These are phyloP conservation scores for Coniferiporia weirii DNA, from an alignment of 1,284 basidiomycete genomes.

Conservation along the genomic window DNA sequence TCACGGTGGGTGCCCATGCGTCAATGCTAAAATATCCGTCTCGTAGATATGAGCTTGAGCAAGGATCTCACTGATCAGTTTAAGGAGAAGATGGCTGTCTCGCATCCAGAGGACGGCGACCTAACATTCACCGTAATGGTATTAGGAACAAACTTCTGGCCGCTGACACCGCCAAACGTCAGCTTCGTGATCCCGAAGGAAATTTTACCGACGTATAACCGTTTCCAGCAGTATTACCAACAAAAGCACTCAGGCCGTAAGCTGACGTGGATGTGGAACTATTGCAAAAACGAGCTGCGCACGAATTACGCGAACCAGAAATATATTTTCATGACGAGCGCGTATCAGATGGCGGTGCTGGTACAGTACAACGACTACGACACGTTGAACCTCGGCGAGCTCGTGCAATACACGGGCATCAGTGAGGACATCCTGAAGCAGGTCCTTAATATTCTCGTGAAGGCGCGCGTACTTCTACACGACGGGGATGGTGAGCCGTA, in stretches of 20 bases:
- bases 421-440: slow-evolving; percentile 81
- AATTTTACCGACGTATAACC: slow-evolving; percentile 82
- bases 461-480: slow-evolving; percentile 85
- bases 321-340: slow-evolving; percentile 93
- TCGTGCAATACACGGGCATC: slow-evolving; percentile 80
- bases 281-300: slow-evolving; percentile 92
- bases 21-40: slow-evolving; percentile 1
- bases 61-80: slow-evolving; percentile 96
- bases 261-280: slow-evolving; percentile 97
- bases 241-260: slow-evolving; percentile 94
- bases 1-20: neutral
- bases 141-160: slow-evolving; percentile 96
- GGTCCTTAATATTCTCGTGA: slow-evolving; percentile 79
- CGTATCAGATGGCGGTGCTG: slow-evolving; percentile 94
- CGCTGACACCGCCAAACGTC: slow-evolving; percentile 76
- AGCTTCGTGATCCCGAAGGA: slow-evolving; percentile 90
- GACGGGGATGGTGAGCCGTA: slow-evolving; percentile 80
- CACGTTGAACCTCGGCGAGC: slow-evolving; percentile 75
- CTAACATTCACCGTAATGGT: slow-evolving; percentile 94
- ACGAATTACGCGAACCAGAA: slow-evolving; percentile 93
- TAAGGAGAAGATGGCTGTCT: slow-evolving; percentile 90
- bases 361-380: slow-evolving; percentile 93
- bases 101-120: slow-evolving; percentile 73
- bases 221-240: slow-evolving; percentile 92
- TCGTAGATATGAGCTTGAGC: slow-evolving; percentile 86